Evolutionary conservation across 176 grass and related monocot genomes (phyloP).

Genomic region (Urochloa ruziziensis): DNA sequence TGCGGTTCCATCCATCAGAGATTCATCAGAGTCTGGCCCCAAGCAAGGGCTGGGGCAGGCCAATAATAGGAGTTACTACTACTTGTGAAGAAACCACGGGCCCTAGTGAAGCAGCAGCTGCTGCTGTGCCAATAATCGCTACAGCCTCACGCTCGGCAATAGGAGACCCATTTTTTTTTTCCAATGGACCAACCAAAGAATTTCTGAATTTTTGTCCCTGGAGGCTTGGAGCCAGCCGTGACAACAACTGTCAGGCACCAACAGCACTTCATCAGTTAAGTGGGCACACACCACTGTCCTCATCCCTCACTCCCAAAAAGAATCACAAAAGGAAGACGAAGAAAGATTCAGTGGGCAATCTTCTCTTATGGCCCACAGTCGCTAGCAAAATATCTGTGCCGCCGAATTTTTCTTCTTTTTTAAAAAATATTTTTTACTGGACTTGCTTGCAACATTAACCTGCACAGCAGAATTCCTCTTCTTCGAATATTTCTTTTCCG

Average conservation of each 20-base stretch:
- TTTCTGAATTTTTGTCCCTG: background rate
- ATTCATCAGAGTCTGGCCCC: too few species aligned
- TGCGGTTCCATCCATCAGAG: too few species aligned
- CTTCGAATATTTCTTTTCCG: background rate
- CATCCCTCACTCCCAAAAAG: background rate
- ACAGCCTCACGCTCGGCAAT: background rate
- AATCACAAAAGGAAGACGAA: background rate
- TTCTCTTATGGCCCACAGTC: background rate
- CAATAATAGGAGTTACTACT: constrained; percentile 21
- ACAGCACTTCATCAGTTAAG: background rate
- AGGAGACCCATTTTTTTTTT: background rate
- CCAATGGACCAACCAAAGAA: background rate
- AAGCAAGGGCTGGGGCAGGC: too few species aligned
- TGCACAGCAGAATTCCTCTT: background rate
- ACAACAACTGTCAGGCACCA: background rate
- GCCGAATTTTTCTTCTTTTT: background rate
- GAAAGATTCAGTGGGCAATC: background rate
- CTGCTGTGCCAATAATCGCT: constrained; percentile 24
- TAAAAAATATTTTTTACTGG: background rate
- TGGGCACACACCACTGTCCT: background rate
- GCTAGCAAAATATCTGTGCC: constrained; percentile 13
- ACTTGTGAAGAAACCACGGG: background rate
- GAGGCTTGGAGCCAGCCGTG: background rate
- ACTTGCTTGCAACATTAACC: background rate
- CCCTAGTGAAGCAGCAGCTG: background rate